Evolutionary conservation across 495 filamentous ascomycete genomes (phyloP), one percentile per base, ranked within the genome.

Genomic region (Hyphodiscus hymeniophilus): DNA sequence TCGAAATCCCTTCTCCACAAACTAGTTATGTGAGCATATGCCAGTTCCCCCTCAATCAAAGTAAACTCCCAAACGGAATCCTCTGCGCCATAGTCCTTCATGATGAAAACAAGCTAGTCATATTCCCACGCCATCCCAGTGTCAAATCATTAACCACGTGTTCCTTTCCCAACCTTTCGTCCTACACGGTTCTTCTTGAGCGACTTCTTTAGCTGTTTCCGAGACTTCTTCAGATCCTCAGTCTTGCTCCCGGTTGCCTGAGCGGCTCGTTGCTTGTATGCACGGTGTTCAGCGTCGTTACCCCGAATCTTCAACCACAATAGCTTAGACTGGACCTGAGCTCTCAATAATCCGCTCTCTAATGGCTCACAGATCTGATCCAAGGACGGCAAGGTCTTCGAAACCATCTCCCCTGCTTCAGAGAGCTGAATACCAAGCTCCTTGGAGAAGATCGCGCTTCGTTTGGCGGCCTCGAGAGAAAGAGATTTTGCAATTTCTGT

Each of bases 231-330:
- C 21, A 12, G 16, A 6, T 15, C 31, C 40, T 43, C 26, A 2
- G 22, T 20, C 32, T 38, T 42, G 7, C 4, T 41, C 5, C 35
- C 36, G 31, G 28, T 38, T 10, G 51, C 55, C 16, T 54, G 48
- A 21, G 36, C 21, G 8, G 58, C 55, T 32, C 44, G 33, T 31
- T 49, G 28, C 26, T 58, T 15, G 21, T 61, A 61, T 18, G 48
- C 46, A 5, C 20, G 31, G 36, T 50, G 38, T 43, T 61, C 58
- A 1, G 47, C 38, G 13, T 50, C 45, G 11, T 61, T 58, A 20
- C 58, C 58, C 22, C 53, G 55, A 30, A 61, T 21, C 40, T 57
- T 58, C 38, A 61, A 33, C 58, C 55, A 58, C 0, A 51, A 3
- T 39, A 61, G 55, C 50, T 52, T 58, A 3, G 55, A 52, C 12